Conservation (phyloP, 805 yeast species). For the Millerozyma acaciae region DNA sequence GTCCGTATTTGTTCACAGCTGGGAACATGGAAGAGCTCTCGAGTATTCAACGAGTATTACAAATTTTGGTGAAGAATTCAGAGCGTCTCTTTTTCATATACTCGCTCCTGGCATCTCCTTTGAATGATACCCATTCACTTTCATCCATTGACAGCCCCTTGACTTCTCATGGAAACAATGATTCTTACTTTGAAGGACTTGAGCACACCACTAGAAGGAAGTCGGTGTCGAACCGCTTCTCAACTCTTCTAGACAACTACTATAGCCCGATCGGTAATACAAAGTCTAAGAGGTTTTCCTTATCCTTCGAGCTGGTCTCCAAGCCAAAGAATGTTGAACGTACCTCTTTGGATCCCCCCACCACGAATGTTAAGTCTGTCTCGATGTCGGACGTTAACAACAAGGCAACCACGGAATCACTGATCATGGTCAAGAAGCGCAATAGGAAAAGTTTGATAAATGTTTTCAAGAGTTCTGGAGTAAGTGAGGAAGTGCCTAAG, state of each 20-base stretch:
- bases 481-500: neutral
- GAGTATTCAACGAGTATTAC: conserved; percentile 14
- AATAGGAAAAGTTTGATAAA: conserved; percentile 14
- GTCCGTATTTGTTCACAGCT: conserved; percentile 24
- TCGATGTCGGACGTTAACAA: neutral
- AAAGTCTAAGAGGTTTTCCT: conserved; percentile 10
- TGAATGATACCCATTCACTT: conserved; percentile 5
- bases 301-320: conserved; percentile 4
- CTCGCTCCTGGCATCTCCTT: conserved; percentile 7
- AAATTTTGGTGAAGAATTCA: conserved; percentile 15
- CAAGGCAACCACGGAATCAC: neutral
- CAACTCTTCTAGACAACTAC: conserved; percentile 17
- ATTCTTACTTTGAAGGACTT: conserved; percentile 7
- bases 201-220: conserved; percentile 8
- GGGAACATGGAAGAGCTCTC: conserved; percentile 12
- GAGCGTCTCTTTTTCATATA: conserved; percentile 1
- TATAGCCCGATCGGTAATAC: conserved; percentile 14
- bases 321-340: neutral
- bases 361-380: neutral
- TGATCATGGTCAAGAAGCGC: neutral
- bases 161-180: conserved; percentile 10
- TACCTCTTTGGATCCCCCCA: neutral
- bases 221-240: conserved; percentile 16
- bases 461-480: conserved; percentile 9
- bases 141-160: conserved; percentile 5